Evolutionary conservation across 2,329 filamentous ascomycete species (phyloP).

Genomic region (Xylariales sp.): DNA sequence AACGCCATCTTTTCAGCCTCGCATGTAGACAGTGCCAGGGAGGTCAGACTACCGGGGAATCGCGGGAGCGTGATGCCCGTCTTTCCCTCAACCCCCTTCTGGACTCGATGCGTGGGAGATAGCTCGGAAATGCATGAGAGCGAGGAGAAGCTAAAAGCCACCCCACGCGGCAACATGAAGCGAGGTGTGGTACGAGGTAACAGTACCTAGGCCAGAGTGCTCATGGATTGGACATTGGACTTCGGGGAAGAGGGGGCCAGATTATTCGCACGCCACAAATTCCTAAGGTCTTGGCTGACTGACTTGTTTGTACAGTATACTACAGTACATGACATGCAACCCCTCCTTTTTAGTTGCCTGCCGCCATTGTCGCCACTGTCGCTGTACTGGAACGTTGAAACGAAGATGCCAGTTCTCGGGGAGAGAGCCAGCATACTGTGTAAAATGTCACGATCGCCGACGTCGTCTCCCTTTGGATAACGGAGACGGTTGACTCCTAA

Average conservation of each 20-base stretch:
- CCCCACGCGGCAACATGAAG: constrained; percentile 32
- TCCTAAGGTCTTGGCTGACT: constrained; percentile 25
- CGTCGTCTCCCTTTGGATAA: not conserved
- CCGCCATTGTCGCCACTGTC: constrained; percentile 14
- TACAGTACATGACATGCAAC: constrained; percentile 7
- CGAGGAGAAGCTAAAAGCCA: constrained; percentile 21
- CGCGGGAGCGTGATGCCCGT: constrained; percentile 4
- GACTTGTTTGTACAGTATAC: constrained; percentile 10
- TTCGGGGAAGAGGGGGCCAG: constrained; percentile 19
- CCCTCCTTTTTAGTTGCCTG: constrained; percentile 23
- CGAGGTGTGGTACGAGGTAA: constrained; percentile 12
- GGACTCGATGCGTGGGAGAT: not conserved
- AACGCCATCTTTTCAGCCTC: constrained; percentile 38
- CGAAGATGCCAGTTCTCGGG: not conserved
- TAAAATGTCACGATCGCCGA: not conserved
- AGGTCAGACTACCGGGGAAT: constrained; percentile 12
- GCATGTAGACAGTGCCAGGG: constrained; percentile 26
- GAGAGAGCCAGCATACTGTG: not conserved
- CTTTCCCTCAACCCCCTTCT: not conserved
- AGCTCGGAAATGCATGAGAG: constrained; percentile 8
- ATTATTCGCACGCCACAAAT: constrained; percentile 33
- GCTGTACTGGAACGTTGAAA: not conserved
- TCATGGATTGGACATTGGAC: constrained; percentile 12
- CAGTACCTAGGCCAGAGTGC: constrained; percentile 1
- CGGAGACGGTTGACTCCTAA: no score